Percentiles rank a stretch among this genome's conserved stretches.
Conservation (phyloP, 2,329 filamentous ascomycete species). For the Didymella pomorum region DNA sequence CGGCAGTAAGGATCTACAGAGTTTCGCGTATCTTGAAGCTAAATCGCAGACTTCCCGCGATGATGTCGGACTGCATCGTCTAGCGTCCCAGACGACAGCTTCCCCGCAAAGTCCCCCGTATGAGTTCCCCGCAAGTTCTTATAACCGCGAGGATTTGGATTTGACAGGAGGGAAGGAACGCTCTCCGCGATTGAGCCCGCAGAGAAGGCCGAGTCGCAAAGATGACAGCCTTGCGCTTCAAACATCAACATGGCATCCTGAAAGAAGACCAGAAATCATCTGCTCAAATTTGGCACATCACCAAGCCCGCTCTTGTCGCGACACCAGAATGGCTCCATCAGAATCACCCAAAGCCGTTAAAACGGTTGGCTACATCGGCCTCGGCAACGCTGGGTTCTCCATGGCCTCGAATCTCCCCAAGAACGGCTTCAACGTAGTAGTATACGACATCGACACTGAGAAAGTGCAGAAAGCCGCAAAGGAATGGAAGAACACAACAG, state of each 20-base stretch:
- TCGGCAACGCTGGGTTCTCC: constrained; percentile 2
- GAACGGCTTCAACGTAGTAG: no score
- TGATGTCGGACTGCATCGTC: constrained; percentile 11
- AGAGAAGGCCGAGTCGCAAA: constrained; percentile 8
- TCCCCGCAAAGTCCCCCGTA: constrained; percentile 11
- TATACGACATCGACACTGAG: no score
- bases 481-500: no score
- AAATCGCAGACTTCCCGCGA: constrained; percentile 4
- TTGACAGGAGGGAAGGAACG: background rate
- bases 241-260: background rate
- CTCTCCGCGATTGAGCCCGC: background rate
- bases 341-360: background rate
- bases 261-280: background rate
- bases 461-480: no score
- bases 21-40: constrained; percentile 6
- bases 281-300: background rate
- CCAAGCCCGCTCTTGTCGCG: background rate
- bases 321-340: background rate
- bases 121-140: constrained; percentile 1
- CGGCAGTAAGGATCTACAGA: background rate
- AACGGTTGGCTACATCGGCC: constrained; percentile 16
- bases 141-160: constrained; percentile 1
- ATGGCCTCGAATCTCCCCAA: no score
- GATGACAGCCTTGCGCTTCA: background rate
- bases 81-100: constrained; percentile 8